Conservation (phyloP, 2,329 filamentous ascomycete species). For the Sporothrix inflata region DNA sequence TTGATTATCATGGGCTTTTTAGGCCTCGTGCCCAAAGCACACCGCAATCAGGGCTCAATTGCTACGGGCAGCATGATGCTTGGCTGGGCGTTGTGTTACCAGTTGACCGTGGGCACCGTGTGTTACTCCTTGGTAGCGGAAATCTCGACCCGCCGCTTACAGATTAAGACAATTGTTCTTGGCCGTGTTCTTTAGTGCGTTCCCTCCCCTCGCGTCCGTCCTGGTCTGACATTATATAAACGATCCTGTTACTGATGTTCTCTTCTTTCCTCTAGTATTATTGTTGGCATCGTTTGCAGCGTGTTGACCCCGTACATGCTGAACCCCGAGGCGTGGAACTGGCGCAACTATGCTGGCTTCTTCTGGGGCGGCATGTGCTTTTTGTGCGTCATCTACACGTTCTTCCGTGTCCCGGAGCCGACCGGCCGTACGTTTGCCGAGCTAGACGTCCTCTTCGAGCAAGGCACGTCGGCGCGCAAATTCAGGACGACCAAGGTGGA, state of each 20-base stretch:
- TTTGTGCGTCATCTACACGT: constrained; percentile 78
- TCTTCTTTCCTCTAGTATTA: constrained; percentile 50
- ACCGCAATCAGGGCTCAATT: constrained; percentile 65
- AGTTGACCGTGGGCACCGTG: constrained; percentile 84
- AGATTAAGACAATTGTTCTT: constrained; percentile 75
- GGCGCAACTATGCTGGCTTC: constrained; percentile 85
- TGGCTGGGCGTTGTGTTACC: constrained; percentile 79
- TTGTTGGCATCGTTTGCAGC: constrained; percentile 79
- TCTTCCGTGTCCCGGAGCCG: constrained; percentile 80
- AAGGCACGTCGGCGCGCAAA: constrained; percentile 66
- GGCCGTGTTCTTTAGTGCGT: constrained; percentile 32
- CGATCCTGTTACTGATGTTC: no score
- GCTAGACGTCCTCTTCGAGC: constrained; percentile 82
- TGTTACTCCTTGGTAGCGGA: constrained; percentile 89
- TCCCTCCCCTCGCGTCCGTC: no score
- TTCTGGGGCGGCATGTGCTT: constrained; percentile 86
- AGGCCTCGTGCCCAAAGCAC: constrained; percentile 66
- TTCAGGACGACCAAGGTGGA: constrained; percentile 65
- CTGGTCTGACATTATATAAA: no score
- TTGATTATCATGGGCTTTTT: constrained; percentile 84
- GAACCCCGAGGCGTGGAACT: constrained; percentile 84
- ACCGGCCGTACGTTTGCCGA: constrained; percentile 81
- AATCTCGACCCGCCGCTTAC: constrained; percentile 77
- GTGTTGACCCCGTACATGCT: constrained; percentile 92
- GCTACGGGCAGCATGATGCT: constrained; percentile 88